Evolutionary conservation across 2,329 filamentous ascomycete species (phyloP).

Genomic region (Penicillium sp.): DNA sequence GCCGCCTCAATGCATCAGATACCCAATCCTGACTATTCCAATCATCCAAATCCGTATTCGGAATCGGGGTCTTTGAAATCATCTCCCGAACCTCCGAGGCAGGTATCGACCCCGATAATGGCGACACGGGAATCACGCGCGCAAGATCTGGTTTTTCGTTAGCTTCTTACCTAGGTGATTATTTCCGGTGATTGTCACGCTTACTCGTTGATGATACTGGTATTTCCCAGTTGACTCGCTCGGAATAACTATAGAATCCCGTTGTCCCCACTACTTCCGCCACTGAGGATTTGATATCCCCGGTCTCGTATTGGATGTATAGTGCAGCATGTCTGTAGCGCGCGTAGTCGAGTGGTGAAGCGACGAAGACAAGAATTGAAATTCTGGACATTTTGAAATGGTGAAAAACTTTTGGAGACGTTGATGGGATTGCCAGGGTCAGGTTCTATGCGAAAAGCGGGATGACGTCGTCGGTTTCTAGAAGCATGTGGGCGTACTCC

Average conservation of each 20-base stretch:
- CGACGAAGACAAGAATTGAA: slow-evolving; percentile 21
- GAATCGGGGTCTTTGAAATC: slow-evolving; percentile 9
- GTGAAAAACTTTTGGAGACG: not conserved
- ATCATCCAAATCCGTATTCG: slow-evolving; percentile 1
- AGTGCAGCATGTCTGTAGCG: slow-evolving; percentile 22
- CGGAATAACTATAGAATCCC: slow-evolving; percentile 16
- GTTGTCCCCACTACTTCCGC: slow-evolving; percentile 19
- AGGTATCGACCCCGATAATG: not conserved
- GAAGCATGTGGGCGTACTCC: too few species aligned
- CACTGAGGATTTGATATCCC: slow-evolving; percentile 10
- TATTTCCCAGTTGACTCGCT: slow-evolving; percentile 13
- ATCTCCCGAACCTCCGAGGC: not conserved
- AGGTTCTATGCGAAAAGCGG: too few species aligned
- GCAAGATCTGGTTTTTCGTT: slow-evolving; percentile 5
- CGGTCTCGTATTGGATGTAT: slow-evolving; percentile 14
- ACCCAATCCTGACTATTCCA: slow-evolving; percentile 27
- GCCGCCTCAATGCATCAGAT: slow-evolving; percentile 15
- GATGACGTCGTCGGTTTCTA: too few species aligned
- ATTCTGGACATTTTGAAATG: not conserved
- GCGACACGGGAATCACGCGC: slow-evolving; percentile 7
- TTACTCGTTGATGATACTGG: slow-evolving; percentile 9
- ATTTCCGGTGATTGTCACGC: not conserved
- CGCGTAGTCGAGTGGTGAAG: slow-evolving; percentile 23
- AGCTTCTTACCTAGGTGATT: not conserved
- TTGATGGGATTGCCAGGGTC: not conserved